Evolutionary conservation across 2,329 filamentous ascomycete genomes (phyloP).

Genomic region (Venturia pyrina): DNA sequence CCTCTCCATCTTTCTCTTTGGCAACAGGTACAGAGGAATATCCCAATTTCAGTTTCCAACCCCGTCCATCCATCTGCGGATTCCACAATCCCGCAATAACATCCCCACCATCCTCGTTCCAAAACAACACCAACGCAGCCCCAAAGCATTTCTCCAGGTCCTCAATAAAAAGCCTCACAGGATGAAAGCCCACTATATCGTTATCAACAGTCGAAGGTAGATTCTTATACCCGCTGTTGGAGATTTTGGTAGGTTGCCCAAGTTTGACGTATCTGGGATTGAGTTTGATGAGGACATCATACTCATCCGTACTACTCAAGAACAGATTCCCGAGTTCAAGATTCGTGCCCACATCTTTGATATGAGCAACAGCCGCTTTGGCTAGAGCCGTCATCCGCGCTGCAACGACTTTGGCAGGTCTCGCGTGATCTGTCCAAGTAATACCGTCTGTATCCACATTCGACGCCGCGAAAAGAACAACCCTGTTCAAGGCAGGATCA

Average conservation of each 20-base stretch:
- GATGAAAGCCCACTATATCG: slow-evolving; percentile 46
- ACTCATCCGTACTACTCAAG: slow-evolving; percentile 61
- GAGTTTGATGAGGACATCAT: slow-evolving; percentile 76
- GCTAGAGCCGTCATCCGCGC: slow-evolving; percentile 74
- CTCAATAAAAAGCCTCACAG: slow-evolving; percentile 51
- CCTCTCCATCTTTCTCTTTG: slow-evolving; percentile 28
- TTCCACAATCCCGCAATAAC: slow-evolving; percentile 58
- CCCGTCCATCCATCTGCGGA: slow-evolving; percentile 42
- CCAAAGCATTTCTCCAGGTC: slow-evolving; percentile 61
- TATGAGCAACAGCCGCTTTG: slow-evolving; percentile 50
- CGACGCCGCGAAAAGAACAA: slow-evolving; percentile 71
- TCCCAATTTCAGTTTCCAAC: slow-evolving; percentile 61
- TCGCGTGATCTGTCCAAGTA: slow-evolving; percentile 62
- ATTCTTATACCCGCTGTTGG: slow-evolving; percentile 63
- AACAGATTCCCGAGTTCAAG: slow-evolving; percentile 51
- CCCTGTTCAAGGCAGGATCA: slow-evolving; percentile 78
- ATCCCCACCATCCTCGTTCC: slow-evolving; percentile 48
- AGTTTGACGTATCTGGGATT: slow-evolving; percentile 27
- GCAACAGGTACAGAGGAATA: slow-evolving; percentile 51
- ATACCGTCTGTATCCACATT: slow-evolving; percentile 68
- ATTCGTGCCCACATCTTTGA: slow-evolving; percentile 42
- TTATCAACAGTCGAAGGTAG: slow-evolving; percentile 43
- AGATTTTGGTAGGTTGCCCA: neutral
- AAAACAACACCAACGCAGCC: slow-evolving; percentile 69
- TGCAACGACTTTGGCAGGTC: slow-evolving; percentile 73